Evolutionary conservation across 192 early-diverging fungal species (phyloP).

Genomic region (Linnemannia elongata): DNA sequence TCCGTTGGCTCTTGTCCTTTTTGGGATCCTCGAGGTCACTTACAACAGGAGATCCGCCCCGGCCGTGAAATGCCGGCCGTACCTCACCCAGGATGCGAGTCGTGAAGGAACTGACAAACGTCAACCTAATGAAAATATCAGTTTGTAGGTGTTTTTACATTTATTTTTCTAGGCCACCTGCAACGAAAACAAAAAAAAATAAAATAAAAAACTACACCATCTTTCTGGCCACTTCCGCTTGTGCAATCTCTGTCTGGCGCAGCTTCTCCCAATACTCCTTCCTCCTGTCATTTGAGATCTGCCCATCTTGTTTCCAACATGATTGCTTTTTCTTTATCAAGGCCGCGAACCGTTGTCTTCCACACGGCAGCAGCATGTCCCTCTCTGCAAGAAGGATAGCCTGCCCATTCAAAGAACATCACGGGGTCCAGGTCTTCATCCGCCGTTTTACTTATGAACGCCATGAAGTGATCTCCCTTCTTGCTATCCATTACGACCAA

Average conservation of each 20-base stretch:
- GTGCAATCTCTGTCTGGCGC: constrained; percentile 24
- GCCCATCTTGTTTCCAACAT: constrained; percentile 35
- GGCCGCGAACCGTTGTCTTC: constrained; percentile 38
- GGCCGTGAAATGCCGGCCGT: too few relatives aligned
- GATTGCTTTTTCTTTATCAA: constrained; percentile 32
- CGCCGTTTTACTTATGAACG: constrained; percentile 19
- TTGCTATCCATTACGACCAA: constrained; percentile 26
- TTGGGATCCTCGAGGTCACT: too few relatives aligned
- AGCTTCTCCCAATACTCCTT: constrained; percentile 41
- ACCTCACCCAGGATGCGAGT: too few relatives aligned
- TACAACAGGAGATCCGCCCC: too few relatives aligned
- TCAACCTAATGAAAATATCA: too few relatives aligned
- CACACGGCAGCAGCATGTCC: constrained; percentile 37
- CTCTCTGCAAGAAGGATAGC: constrained; percentile 38
- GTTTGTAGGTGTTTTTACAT: too few relatives aligned
- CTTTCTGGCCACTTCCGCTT: constrained; percentile 30
- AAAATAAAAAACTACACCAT: constrained; percentile 22
- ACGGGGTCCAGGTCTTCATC: constrained; percentile 38
- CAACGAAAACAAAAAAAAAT: constrained; percentile 7
- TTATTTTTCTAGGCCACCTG: too few relatives aligned
- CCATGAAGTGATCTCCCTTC: constrained; percentile 14
- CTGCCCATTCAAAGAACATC: constrained; percentile 47
- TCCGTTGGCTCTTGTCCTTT: too few relatives aligned
- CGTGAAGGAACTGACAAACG: too few relatives aligned
- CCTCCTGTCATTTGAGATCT: constrained; percentile 38